These are phyloP conservation scores for Albugo laibachii DNA, from an alignment of 352 stramenopile species.

Conservation along the genomic window DNA sequence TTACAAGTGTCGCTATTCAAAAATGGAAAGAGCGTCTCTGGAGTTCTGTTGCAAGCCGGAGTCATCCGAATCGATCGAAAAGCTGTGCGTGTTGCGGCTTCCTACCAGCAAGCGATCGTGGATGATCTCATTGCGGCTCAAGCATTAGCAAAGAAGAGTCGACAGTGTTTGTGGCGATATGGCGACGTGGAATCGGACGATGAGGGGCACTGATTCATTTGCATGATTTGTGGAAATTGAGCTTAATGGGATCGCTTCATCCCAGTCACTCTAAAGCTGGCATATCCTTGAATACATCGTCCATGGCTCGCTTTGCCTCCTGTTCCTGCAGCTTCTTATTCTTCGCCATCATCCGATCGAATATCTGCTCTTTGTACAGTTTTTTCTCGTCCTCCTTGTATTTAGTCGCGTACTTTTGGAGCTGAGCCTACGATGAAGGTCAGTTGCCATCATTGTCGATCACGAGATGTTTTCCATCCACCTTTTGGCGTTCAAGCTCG, in stretches of 20 bases:
- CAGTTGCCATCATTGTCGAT: not conserved
- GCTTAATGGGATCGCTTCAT: not conserved
- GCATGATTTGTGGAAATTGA: not conserved
- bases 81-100: slow-evolving; percentile 28
- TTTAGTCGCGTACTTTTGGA: slow-evolving; percentile 32
- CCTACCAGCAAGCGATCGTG: slow-evolving; percentile 65
- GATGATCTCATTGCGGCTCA: slow-evolving; percentile 83
- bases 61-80: slow-evolving; percentile 80
- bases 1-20: slow-evolving; percentile 58
- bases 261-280: slow-evolving; percentile 38
- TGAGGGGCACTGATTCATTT: slow-evolving; percentile 16
- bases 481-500: slow-evolving; percentile 50
- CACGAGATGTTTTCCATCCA: slow-evolving; percentile 2
- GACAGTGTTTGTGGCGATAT: slow-evolving; percentile 90
- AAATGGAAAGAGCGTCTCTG: slow-evolving; percentile 74
- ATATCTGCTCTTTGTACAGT: slow-evolving; percentile 79
- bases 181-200: slow-evolving; percentile 94
- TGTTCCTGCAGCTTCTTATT: slow-evolving; percentile 54
- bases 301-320: slow-evolving; percentile 38
- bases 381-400: slow-evolving; percentile 80
- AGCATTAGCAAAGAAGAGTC: slow-evolving; percentile 81
- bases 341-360: slow-evolving; percentile 61
- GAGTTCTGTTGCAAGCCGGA: slow-evolving; percentile 76
- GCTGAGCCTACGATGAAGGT: slow-evolving; percentile 13
- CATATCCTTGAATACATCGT: slow-evolving; percentile 71